These are phyloP conservation scores for Yamadazyma epiphylla DNA, from an alignment of 1,139 yeast genomes.

Conservation along the genomic window DNA sequence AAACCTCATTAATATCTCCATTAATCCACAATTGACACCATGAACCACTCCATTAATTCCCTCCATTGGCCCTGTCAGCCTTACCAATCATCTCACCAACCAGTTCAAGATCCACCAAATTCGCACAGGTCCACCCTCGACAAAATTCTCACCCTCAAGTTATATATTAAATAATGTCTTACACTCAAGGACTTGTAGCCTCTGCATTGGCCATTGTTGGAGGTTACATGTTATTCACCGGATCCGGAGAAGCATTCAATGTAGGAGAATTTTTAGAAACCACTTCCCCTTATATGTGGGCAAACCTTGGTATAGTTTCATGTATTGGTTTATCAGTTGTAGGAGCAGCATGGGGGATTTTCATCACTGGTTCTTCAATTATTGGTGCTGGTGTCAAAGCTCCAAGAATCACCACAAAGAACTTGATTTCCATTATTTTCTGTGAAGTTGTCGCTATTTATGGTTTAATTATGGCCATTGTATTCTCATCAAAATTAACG, in stretches of 20 bases:
- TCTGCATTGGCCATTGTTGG: slow-evolving; percentile 38
- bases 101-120: too few relatives aligned
- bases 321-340: slow-evolving; percentile 94
- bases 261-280: slow-evolving; percentile 82
- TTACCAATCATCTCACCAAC: too few relatives aligned
- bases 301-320: slow-evolving; percentile 81
- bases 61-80: too few relatives aligned
- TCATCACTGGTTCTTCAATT: slow-evolving; percentile 90
- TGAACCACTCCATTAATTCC: too few relatives aligned
- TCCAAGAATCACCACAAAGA: slow-evolving; percentile 95
- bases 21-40: too few relatives aligned
- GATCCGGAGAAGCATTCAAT: slow-evolving; percentile 86
- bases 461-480: slow-evolving; percentile 97
- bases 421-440: slow-evolving; percentile 92
- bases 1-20: too few relatives aligned
- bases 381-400: slow-evolving; percentile 98
- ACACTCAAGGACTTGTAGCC: slow-evolving; percentile 16
- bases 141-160: slow-evolving; percentile 1
- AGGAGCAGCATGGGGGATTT: slow-evolving; percentile 99
- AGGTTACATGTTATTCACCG: slow-evolving; percentile 80
- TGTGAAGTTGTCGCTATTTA: slow-evolving; percentile 99
- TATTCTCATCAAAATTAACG: slow-evolving; percentile 86
- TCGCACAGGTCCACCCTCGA: slow-evolving; percentile 3
- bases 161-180: slow-evolving; percentile 2
- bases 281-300: slow-evolving; percentile 98